Evolutionary conservation across 1,284 basidiomycete genomes (phyloP).

Genomic region (Sparassis latifolia): DNA sequence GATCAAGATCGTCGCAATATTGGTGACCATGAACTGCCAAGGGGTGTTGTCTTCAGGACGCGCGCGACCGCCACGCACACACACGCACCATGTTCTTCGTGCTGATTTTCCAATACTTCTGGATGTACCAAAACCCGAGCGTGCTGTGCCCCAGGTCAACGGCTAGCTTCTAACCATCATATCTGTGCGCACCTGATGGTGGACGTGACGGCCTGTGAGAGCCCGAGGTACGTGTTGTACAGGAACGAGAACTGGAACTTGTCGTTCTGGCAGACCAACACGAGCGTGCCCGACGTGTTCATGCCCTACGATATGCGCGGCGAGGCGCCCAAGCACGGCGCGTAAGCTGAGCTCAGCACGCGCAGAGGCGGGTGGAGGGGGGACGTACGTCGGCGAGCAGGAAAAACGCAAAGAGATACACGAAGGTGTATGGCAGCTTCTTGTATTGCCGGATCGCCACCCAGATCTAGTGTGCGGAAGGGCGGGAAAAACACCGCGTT

Average conservation of each 20-base stretch:
- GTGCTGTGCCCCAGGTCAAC: slow-evolving; percentile 35
- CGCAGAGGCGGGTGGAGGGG: too few relatives aligned
- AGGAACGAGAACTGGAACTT: slow-evolving; percentile 70
- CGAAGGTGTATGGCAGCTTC: slow-evolving; percentile 69
- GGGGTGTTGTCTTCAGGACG: not conserved
- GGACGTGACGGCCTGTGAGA: slow-evolving; percentile 67
- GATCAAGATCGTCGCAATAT: slow-evolving; percentile 70
- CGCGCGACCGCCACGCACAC: not conserved
- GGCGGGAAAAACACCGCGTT: not conserved
- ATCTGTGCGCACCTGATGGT: slow-evolving; percentile 32
- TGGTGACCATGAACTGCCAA: slow-evolving; percentile 65
- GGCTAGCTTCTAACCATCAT: too few relatives aligned
- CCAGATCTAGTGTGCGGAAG: slow-evolving; percentile 47
- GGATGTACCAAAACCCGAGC: slow-evolving; percentile 76
- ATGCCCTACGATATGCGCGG: slow-evolving; percentile 42
- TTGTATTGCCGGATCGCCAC: slow-evolving; percentile 62
- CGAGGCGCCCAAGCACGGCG: too few relatives aligned
- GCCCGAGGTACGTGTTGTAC: slow-evolving; percentile 71
- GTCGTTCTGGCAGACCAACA: slow-evolving; percentile 74
- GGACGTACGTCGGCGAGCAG: slow-evolving; percentile 62
- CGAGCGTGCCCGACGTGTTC: slow-evolving; percentile 73
- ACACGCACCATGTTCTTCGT: slow-evolving; percentile 68
- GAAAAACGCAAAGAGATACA: slow-evolving; percentile 72
- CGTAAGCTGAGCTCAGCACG: too few relatives aligned
- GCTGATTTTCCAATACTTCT: slow-evolving; percentile 66